Conservation (phyloP, 768 basidiomycete species). For the Podaxis sp. region DNA sequence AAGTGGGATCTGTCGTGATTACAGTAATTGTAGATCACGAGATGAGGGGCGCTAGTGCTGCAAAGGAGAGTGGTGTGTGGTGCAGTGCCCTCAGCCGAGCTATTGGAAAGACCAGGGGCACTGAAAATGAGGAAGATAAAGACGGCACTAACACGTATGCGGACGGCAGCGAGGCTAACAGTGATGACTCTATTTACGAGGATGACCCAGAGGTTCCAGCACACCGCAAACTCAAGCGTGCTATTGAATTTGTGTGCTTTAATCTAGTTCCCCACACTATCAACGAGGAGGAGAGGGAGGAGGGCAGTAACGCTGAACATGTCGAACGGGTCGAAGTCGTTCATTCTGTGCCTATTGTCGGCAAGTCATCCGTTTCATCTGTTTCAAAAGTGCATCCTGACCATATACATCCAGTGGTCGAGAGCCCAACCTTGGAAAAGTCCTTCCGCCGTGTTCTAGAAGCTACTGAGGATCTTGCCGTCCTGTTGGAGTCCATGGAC, state of each 20-base stretch:
- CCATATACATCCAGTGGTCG: neutral
- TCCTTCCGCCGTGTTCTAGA: neutral
- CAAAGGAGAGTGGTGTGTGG: too few relatives aligned
- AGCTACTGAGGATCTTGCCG: conserved; percentile 2
- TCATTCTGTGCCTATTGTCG: neutral
- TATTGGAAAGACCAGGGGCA: too few relatives aligned
- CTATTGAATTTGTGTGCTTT: neutral
- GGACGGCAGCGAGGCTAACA: neutral
- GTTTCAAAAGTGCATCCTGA: neutral
- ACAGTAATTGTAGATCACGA: neutral
- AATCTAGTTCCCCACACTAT: neutral
- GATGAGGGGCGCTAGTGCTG: too few relatives aligned
- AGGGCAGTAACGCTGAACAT: neutral
- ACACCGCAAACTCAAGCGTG: neutral
- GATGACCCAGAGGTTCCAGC: neutral
- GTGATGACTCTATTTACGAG: neutral
- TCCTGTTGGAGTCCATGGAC: neutral
- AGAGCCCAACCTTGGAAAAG: neutral
- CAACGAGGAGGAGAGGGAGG: neutral
- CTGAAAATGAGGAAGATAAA: neutral
- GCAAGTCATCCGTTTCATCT: neutral
- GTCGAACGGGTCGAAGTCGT: neutral
- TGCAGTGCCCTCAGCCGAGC: too few relatives aligned
- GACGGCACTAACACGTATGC: neutral
- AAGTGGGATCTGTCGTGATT: neutral